phyloP scores from a whole-genome alignment of 2,329 filamentous ascomycete genomes.

The Pyricularia grisea region DNA sequence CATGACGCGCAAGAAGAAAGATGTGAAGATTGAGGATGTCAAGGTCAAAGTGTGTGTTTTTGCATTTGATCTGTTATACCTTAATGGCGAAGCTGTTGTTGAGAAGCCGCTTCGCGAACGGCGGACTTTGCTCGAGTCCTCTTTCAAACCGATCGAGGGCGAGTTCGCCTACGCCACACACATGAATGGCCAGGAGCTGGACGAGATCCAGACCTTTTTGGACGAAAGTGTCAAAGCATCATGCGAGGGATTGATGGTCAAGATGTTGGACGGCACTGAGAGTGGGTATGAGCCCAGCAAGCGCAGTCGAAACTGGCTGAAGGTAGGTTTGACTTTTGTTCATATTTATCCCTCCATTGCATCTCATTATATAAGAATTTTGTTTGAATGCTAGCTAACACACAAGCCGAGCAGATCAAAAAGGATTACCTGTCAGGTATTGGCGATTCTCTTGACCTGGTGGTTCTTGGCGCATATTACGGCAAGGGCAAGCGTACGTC shows the following conservation, averaged over 20 bases:
- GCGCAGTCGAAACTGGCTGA: conserved; percentile 95
- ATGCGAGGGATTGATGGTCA: conserved; percentile 97
- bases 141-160: conserved; percentile 72
- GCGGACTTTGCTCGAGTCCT: conserved; percentile 60
- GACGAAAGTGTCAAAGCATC: conserved; percentile 94
- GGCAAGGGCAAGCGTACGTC: conserved; percentile 93
- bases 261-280: conserved; percentile 92
- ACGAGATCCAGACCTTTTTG: conserved; percentile 85
- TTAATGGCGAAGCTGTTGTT: conserved; percentile 85
- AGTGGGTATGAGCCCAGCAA: conserved; percentile 95
- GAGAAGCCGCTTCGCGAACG: conserved; percentile 80
- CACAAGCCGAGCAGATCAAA: conserved; percentile 57
- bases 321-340: conserved; percentile 40
- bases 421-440: conserved; percentile 95
- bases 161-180: conserved; percentile 86
- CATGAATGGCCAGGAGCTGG: conserved; percentile 80
- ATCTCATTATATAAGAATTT: background rate
- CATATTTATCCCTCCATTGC: background rate
- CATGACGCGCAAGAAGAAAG: conserved; percentile 96
- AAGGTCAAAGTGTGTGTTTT: conserved; percentile 97
- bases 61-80: conserved; percentile 87
- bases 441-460: conserved; percentile 91
- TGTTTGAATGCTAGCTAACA: background rate
- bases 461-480: conserved; percentile 89
- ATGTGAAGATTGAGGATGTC: conserved; percentile 90